Evolutionary conservation across 495 filamentous ascomycete species (phyloP).

Genomic region (Tetracladium marchalianum): DNA sequence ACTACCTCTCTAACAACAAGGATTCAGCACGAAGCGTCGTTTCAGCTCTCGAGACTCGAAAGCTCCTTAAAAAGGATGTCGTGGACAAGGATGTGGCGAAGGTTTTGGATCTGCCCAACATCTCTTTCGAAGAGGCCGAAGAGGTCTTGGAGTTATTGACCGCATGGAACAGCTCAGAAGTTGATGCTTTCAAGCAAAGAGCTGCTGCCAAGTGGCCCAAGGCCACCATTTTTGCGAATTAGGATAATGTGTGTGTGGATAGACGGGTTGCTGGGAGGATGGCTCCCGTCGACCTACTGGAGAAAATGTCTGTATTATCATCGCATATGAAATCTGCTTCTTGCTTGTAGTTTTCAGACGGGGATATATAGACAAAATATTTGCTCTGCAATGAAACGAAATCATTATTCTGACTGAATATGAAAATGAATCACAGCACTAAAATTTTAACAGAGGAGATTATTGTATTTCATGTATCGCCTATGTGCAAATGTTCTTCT

Average conservation of each 20-base stretch:
- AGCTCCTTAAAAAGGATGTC: slow-evolving; percentile 47
- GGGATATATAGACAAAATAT: no score
- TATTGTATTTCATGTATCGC: no score
- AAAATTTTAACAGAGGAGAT: no score
- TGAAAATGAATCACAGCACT: no score
- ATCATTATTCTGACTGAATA: no score
- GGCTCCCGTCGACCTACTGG: no score
- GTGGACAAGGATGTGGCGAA: slow-evolving; percentile 52
- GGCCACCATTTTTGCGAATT: slow-evolving; percentile 44
- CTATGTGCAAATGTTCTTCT: no score
- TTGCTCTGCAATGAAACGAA: no score
- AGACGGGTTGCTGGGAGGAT: no score
- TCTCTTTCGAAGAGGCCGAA: slow-evolving; percentile 50
- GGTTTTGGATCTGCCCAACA: slow-evolving; percentile 41
- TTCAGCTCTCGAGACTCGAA: slow-evolving; percentile 48
- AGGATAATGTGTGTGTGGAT: not conserved
- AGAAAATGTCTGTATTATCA: no score
- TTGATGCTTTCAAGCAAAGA: slow-evolving; percentile 48
- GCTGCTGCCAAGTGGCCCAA: slow-evolving; percentile 66
- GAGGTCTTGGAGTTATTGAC: slow-evolving; percentile 48
- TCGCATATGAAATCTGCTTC: no score
- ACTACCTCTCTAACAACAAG: slow-evolving; percentile 52
- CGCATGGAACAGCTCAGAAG: slow-evolving; percentile 47
- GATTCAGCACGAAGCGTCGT: slow-evolving; percentile 53
- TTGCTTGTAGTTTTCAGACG: no score